phyloP scores from a whole-genome alignment of 768 basidiomycete genomes.

The Psilocybe cubensis region DNA sequence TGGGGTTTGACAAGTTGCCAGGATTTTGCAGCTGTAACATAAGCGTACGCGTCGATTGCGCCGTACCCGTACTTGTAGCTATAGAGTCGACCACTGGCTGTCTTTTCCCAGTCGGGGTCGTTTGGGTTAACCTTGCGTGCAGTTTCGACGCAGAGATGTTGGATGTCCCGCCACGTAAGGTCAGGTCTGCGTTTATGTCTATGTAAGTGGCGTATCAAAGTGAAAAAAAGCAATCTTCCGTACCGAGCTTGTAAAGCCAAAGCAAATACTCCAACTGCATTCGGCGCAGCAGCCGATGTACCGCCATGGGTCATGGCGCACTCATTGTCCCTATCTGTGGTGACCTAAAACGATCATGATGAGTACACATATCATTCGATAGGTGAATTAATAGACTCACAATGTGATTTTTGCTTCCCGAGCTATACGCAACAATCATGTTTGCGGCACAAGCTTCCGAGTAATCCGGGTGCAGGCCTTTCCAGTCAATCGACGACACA shows the following conservation, averaged over 20 bases:
- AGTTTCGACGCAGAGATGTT: conserved; percentile 81
- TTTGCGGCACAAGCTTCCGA: conserved; percentile 97
- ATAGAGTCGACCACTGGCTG: conserved; percentile 62
- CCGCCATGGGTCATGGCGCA: conserved; percentile 89
- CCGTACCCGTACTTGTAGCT: conserved; percentile 97
- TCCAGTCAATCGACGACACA: conserved; percentile 89
- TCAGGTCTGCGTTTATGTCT: conserved; percentile 70
- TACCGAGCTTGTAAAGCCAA: conserved; percentile 87
- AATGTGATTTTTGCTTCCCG: conserved; percentile 90
- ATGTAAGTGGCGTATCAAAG: neutral
- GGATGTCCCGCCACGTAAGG: conserved; percentile 96
- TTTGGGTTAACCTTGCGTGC: conserved; percentile 80
- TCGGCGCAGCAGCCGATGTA: conserved; percentile 96
- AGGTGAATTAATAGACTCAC: conserved; percentile 50
- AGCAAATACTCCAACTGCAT: conserved; percentile 92
- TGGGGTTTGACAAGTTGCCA: conserved; percentile 94
- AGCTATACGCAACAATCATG: conserved; percentile 93
- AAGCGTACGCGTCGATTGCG: conserved; percentile 77
- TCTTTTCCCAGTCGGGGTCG: conserved; percentile 93
- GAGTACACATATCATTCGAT: neutral
- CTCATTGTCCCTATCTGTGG: conserved; percentile 81
- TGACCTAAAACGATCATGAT: conserved; percentile 60
- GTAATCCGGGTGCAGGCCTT: conserved; percentile 92
- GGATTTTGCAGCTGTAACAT: conserved; percentile 74
- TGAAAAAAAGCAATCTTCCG: conserved; percentile 6